Percentiles rank a stretch among this genome's conserved stretches.
Conservation (phyloP, 2,329 filamentous ascomycete genomes). For the Verticillium tricorpus region DNA sequence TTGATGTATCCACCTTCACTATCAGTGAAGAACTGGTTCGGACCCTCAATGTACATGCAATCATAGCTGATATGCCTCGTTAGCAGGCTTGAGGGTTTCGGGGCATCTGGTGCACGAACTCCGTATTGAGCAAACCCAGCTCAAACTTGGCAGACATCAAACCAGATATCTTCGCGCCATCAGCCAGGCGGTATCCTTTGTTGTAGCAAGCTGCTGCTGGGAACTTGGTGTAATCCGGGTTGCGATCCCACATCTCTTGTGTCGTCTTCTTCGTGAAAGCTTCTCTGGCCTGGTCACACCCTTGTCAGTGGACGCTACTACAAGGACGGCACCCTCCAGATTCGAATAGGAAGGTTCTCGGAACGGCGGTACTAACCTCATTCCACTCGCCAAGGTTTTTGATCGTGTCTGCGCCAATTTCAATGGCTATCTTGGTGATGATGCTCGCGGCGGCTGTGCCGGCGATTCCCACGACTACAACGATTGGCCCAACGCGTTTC, state of each 20-base stretch:
- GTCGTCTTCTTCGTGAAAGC: slow-evolving; percentile 14
- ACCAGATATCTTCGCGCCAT: slow-evolving; percentile 5
- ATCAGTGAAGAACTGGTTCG: slow-evolving; percentile 10
- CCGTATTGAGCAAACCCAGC: slow-evolving; percentile 10
- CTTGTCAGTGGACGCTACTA: not conserved
- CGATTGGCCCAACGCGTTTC: not conserved
- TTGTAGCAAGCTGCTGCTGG: slow-evolving; percentile 14
- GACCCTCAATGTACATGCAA: slow-evolving; percentile 12
- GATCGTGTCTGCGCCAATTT: not conserved
- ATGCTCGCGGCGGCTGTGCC: not conserved
- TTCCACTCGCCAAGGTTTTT: not conserved
- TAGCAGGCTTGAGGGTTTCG: not conserved
- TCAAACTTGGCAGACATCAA: slow-evolving; percentile 8
- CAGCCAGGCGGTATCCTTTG: slow-evolving; percentile 11
- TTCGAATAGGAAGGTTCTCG: too few relatives aligned
- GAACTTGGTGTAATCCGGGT: slow-evolving; percentile 10
- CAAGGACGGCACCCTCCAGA: too few relatives aligned
- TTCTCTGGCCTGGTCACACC: slow-evolving; percentile 10
- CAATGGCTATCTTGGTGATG: not conserved
- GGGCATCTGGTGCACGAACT: slow-evolving; percentile 4
- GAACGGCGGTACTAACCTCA: not conserved
- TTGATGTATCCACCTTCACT: slow-evolving; percentile 14
- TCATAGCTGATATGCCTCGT: slow-evolving; percentile 1
- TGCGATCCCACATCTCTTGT: slow-evolving; percentile 12
- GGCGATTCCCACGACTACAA: not conserved